phyloP scores from a whole-genome alignment of 2,329 filamentous ascomycete genomes.

The Chalaropsis thielavioides region DNA sequence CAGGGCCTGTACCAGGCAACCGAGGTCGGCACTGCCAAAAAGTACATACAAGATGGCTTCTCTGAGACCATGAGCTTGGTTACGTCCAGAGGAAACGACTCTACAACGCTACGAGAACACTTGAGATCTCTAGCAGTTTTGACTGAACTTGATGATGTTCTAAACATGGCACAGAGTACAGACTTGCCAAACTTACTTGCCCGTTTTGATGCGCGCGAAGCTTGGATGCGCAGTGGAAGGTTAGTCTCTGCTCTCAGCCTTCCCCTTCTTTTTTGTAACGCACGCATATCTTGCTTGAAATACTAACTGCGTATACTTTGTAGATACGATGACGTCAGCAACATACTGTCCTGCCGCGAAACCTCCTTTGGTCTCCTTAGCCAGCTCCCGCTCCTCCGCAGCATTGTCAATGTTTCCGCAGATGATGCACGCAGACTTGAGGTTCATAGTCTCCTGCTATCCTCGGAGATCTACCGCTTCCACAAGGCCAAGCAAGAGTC shows the following conservation, averaged over 20 bases:
- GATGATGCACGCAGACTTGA: slow-evolving; percentile 56
- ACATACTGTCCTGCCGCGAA: slow-evolving; percentile 68
- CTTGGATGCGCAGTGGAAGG: slow-evolving; percentile 75
- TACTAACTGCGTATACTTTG: slow-evolving; percentile 11
- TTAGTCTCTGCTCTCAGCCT: slow-evolving; percentile 29
- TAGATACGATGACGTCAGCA: slow-evolving; percentile 62
- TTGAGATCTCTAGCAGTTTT: slow-evolving; percentile 55
- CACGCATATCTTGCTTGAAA: slow-evolving; percentile 19
- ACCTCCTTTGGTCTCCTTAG: slow-evolving; percentile 70
- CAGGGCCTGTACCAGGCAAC: slow-evolving; percentile 59
- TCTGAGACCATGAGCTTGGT: slow-evolving; percentile 45
- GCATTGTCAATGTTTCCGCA: slow-evolving; percentile 44
- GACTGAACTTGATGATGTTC: slow-evolving; percentile 66
- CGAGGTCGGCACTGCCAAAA: slow-evolving; percentile 38
- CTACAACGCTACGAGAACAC: slow-evolving; percentile 38
- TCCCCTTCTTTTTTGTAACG: too few relatives aligned
- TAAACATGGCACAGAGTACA: slow-evolving; percentile 43
- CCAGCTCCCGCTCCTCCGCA: slow-evolving; percentile 49
- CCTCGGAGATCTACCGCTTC: slow-evolving; percentile 60
- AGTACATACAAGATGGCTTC: slow-evolving; percentile 49
- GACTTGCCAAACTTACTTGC: slow-evolving; percentile 48
- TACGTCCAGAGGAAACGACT: slow-evolving; percentile 34
- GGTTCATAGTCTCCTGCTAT: slow-evolving; percentile 59
- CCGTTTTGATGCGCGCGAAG: slow-evolving; percentile 48
- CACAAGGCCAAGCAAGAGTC: slow-evolving; percentile 78